Conservation (phyloP, 1,284 basidiomycete genomes). For the Ustilago curta region DNA sequence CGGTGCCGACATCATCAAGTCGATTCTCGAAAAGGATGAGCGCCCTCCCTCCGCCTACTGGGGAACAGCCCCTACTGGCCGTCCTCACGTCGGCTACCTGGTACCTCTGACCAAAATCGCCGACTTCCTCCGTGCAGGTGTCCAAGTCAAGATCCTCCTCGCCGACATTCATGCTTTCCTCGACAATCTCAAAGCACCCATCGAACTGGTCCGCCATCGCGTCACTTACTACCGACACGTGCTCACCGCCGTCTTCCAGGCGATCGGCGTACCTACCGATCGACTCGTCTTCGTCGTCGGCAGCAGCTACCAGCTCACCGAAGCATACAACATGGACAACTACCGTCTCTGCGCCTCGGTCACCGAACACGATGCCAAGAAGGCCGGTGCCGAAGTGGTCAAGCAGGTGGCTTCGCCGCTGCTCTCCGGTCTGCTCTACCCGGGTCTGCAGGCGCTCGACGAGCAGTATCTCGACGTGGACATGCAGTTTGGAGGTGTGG, state of each 20-base stretch:
- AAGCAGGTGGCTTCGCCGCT: conserved; percentile 95
- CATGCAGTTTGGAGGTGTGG: conserved; percentile 98
- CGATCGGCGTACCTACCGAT: conserved; percentile 89
- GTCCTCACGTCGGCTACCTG: conserved; percentile 95
- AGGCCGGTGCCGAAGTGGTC: conserved; percentile 98
- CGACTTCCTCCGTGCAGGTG: conserved; percentile 92
- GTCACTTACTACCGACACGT: conserved; percentile 90
- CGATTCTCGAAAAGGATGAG: conserved; percentile 78
- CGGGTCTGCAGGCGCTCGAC: conserved; percentile 94
- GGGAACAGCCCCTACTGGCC: conserved; percentile 93
- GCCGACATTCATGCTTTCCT: conserved; percentile 98
- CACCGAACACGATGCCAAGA: conserved; percentile 95
- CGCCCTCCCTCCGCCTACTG: conserved; percentile 57
- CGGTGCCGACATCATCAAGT: conserved; percentile 84
- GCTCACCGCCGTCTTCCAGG: conserved; percentile 83
- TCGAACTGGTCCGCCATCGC: conserved; percentile 90
- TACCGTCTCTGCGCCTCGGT: conserved; percentile 90
- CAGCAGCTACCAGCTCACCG: conserved; percentile 89
- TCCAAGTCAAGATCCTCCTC: conserved; percentile 89
- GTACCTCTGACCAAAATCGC: conserved; percentile 95
- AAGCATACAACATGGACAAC: conserved; percentile 94
- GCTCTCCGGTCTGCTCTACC: conserved; percentile 92
- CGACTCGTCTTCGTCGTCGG: conserved; percentile 81
- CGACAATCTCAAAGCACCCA: conserved; percentile 95
- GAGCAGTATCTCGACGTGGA: conserved; percentile 96